Evolutionary conservation across 345 rosid species (phyloP).

Genomic region (Sisymbrium irio): DNA sequence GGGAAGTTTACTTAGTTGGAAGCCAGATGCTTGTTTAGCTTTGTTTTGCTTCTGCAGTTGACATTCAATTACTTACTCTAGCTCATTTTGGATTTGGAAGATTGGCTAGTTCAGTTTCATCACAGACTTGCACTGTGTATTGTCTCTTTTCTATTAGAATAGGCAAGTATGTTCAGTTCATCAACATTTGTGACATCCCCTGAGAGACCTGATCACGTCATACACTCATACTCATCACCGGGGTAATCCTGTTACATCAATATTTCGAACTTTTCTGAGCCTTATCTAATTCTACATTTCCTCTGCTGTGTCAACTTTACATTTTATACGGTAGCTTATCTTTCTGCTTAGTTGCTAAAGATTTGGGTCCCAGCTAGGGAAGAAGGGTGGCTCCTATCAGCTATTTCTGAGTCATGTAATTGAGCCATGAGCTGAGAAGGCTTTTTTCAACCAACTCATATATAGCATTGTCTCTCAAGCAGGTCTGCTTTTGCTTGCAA

Average conservation of each 20-base stretch:
- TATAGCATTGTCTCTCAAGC: no score
- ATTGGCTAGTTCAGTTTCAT: not conserved
- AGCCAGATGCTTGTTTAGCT: not conserved
- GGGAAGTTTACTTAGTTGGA: not conserved
- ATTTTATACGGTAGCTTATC: not conserved
- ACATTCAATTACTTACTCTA: not conserved
- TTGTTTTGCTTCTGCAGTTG: not conserved
- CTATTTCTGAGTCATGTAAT: slow-evolving; percentile 60
- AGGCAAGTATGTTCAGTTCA: slow-evolving; percentile 82
- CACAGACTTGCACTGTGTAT: not conserved
- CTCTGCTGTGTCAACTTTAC: not conserved
- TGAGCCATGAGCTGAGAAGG: slow-evolving; percentile 57
- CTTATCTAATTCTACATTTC: not conserved
- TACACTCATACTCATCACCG: slow-evolving; percentile 84
- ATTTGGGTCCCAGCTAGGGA: slow-evolving; percentile 73
- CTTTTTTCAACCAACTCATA: slow-evolving; percentile 82
- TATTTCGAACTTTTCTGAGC: not conserved
- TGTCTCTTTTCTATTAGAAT: slow-evolving; percentile 46
- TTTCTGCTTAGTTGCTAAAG: slow-evolving; percentile 30
- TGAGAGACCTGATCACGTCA: slow-evolving; percentile 70
- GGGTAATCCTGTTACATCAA: slow-evolving; percentile 44
- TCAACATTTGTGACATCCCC: slow-evolving; percentile 67
- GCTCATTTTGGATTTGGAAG: not conserved
- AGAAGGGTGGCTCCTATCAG: slow-evolving; percentile 77
- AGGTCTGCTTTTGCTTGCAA: no score